Evolutionary conservation across 2,329 filamentous ascomycete species (phyloP), one percentile per base, ranked within the genome.

Genomic region (Microdochium paspali): DNA sequence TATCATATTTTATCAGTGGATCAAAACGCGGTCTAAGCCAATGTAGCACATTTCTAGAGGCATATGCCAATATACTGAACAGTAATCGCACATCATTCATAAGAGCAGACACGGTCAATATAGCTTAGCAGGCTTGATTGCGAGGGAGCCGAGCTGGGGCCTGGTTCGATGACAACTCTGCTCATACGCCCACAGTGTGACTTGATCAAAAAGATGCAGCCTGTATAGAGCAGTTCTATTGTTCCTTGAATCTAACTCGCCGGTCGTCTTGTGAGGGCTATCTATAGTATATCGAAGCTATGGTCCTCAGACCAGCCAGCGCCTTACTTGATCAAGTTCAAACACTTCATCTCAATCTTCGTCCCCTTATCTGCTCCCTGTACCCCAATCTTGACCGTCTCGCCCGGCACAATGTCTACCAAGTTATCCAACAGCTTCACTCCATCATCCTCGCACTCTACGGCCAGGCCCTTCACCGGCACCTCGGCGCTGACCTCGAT

Each of bases 361-460:
- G 70, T 77, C 3, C 58, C 62, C 54, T 66, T 63, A 1, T 56
- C 72, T 2, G 71, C 74, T 0, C 79, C 78, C 20, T 54, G 63
- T 0, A 82, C 72, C 0, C 65, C 68, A 48, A 84, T 70, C 7
- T 47, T 62, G 3, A 83, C 73, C 25, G 71, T 62, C 65, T 87
- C 83, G 0, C 80, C 80, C 1, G 83, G 83, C 30, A 86, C 81
- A 28, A 87, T 57, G 61, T 86, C 83, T 24, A 87, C 68, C 49
- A 84, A 59, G 55, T 86, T 86, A 61, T 87, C 83, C 28, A 73
- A 76, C 57, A 84, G 84, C 45, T 57, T 65, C 18, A 85, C 74
- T 0, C 49, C 65, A 23, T 82, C 78, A 35, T 79, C 74, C 35
- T 76, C 73, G 39, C 71, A 72, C 61, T 83, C 80, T 0, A 85